Evolutionary conservation across 2,329 filamentous ascomycete genomes (phyloP).

Genomic region (Fusarium tupiense): DNA sequence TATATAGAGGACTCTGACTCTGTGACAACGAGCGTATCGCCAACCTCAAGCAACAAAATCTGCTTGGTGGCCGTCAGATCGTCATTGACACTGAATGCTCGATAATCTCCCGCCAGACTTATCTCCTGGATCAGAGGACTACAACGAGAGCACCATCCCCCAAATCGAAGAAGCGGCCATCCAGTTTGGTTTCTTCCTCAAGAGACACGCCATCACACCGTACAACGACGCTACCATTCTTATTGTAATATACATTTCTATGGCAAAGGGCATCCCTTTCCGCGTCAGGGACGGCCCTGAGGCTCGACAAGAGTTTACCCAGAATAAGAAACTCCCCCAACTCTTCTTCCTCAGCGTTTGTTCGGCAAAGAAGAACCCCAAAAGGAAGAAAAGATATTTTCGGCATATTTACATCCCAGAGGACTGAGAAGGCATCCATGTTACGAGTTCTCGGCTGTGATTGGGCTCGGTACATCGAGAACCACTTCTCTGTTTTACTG

Average conservation of each 20-base stretch:
- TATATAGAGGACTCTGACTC: no score
- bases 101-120: no score
- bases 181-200: neutral
- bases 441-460: accelerated
- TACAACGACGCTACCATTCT: neutral
- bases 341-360: no score
- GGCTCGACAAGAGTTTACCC: neutral
- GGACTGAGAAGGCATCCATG: neutral
- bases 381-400: neutral
- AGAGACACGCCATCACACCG: accelerated
- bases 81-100: no score
- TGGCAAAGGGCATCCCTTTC: accelerated
- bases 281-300: no score
- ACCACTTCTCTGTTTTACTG: neutral
- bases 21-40: no score
- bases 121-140: neutral
- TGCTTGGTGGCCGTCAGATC: no score
- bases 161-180: neutral
- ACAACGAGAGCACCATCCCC: no score
- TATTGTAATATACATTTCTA: accelerated
- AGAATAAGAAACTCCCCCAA: neutral
- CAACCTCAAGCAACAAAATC: no score
- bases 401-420: neutral
- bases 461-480: no score
- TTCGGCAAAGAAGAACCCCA: neutral